Evolutionary conservation across 2,329 filamentous ascomycete genomes (phyloP).

Genomic region (Ophiostoma fasciatum): DNA sequence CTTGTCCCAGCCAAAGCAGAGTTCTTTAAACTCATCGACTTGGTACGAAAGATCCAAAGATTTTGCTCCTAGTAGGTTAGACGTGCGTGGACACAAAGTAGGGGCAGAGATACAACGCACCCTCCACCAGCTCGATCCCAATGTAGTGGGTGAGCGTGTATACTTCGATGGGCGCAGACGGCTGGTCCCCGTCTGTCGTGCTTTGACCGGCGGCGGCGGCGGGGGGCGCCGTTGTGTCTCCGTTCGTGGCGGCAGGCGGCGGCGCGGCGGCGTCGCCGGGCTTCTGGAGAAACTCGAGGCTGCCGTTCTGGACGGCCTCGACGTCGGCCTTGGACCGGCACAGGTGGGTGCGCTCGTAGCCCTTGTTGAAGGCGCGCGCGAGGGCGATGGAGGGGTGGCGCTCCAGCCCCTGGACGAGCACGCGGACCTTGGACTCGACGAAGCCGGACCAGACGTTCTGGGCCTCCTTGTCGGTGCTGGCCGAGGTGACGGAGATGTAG

Average conservation of each 20-base stretch:
- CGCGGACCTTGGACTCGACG: constrained; percentile 83
- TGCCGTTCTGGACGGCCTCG: constrained; percentile 39
- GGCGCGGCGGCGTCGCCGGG: constrained; percentile 28
- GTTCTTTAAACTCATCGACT: constrained; percentile 74
- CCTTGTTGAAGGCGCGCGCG: constrained; percentile 86
- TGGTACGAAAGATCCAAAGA: constrained; percentile 66
- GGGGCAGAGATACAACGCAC: constrained; percentile 30
- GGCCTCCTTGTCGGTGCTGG: constrained; percentile 68
- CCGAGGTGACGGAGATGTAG: constrained; percentile 77
- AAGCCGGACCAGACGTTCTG: constrained; percentile 82
- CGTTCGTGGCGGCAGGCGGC: no score
- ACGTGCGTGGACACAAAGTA: constrained; percentile 11
- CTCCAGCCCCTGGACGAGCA: constrained; percentile 73
- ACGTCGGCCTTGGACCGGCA: constrained; percentile 40
- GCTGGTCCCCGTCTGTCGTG: background rate
- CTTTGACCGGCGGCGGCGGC: no score
- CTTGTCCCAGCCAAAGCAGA: constrained; percentile 60
- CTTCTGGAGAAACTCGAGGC: constrained; percentile 31
- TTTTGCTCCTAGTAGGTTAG: constrained; percentile 56
- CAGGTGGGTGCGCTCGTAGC: constrained; percentile 68
- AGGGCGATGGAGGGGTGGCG: constrained; percentile 64
- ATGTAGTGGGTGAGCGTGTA: constrained; percentile 94
- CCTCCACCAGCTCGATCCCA: constrained; percentile 63
- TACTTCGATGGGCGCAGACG: constrained; percentile 29
- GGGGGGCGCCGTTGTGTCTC: constrained; percentile 14